These are phyloP conservation scores for Rubus parviflorus DNA, from an alignment of 306 rosid genomes.

Conservation along the genomic window DNA sequence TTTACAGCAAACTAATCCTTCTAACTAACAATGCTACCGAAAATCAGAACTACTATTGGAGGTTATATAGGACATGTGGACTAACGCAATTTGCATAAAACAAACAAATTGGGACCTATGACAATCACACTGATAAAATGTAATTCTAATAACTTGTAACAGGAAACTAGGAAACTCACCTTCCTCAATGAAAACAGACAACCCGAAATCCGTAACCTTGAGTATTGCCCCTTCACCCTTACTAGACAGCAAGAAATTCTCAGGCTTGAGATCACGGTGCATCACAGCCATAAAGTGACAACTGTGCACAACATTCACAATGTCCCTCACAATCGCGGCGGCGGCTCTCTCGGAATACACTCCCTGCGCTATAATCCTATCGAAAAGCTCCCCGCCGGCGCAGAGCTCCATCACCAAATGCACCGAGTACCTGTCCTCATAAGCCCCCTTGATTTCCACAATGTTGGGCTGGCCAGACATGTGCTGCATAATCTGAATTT, in stretches of 20 bases:
- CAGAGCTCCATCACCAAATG: conserved; percentile 93
- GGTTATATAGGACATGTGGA: neutral
- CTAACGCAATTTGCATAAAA: neutral
- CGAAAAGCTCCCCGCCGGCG: conserved; percentile 91
- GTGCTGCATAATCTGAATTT: conserved; percentile 90
- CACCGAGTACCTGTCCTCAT: conserved; percentile 74
- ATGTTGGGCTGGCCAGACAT: conserved; percentile 83
- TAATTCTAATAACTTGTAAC: neutral
- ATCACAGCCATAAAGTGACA: conserved; percentile 88
- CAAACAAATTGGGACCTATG: neutral
- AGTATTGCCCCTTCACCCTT: conserved; percentile 60
- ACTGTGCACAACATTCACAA: conserved; percentile 80
- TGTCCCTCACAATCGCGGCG: conserved; percentile 56
- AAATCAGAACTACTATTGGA: neutral
- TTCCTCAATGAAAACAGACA: conserved; percentile 89
- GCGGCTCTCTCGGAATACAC: conserved; percentile 87
- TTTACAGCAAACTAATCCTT: neutral
- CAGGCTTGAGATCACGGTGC: conserved; percentile 95
- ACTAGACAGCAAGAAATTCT: conserved; percentile 80
- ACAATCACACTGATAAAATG: neutral
- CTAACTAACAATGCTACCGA: neutral
- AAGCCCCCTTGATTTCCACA: conserved; percentile 79
- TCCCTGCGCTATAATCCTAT: conserved; percentile 76
- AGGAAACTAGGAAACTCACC: conserved; percentile 31
- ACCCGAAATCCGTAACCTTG: conserved; percentile 90